Percentiles rank a stretch among this genome's conserved stretches.
Evolutionary conservation across 257 asterid genomes (phyloP).

Genomic region (Lantana camara): DNA sequence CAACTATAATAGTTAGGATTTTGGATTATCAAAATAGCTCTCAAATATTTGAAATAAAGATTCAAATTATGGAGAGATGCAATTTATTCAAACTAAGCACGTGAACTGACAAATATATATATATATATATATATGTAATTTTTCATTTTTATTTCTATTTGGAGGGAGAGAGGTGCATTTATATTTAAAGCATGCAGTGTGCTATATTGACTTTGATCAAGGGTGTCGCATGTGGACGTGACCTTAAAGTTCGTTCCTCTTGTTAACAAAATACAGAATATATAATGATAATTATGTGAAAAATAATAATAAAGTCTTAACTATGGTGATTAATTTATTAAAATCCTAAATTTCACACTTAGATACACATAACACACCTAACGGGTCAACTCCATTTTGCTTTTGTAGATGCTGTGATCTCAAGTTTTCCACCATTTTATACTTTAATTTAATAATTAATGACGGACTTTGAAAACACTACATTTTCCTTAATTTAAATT

Average conservation of each 20-base stretch:
- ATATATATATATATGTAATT: neutral
- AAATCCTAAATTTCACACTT: neutral
- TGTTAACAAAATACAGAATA: neutral
- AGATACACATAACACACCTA: neutral
- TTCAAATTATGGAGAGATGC: constrained; percentile 3
- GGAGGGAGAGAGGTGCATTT: neutral
- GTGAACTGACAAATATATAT: constrained; percentile 40
- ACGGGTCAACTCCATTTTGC: constrained; percentile 8
- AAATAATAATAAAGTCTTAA: neutral
- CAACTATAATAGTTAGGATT: too few relatives aligned
- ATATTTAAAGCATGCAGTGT: constrained; percentile 19
- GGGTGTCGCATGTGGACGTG: constrained; percentile 30
- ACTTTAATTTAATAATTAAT: neutral
- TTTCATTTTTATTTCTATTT: too few relatives aligned
- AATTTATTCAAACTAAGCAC: constrained; percentile 41
- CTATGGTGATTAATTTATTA: neutral
- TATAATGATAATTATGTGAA: neutral
- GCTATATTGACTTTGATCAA: constrained; percentile 35
- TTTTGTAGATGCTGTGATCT: neutral
- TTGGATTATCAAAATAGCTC: neutral
- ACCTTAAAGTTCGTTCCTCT: constrained; percentile 28
- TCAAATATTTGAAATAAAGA: neutral
- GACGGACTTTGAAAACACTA: neutral
- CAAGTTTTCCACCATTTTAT: constrained; percentile 8
- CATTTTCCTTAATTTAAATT: neutral